phyloP scores from a whole-genome alignment of 768 basidiomycete genomes.

The Infundibulicybe gibba region DNA sequence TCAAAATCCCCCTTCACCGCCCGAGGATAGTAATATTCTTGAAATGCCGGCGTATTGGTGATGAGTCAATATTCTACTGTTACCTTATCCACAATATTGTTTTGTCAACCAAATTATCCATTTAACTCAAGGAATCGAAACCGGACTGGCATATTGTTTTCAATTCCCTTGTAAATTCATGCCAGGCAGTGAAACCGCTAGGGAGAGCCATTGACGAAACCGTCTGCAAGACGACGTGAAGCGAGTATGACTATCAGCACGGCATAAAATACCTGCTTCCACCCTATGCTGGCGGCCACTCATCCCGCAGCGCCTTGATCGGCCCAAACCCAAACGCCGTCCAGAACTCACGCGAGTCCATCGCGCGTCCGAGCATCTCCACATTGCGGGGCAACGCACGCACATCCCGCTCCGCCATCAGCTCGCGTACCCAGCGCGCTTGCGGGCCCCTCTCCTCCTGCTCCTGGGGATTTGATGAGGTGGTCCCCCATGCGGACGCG shows the following conservation, averaged over 20 bases:
- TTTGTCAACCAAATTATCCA: too few relatives aligned
- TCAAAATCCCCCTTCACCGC: too few relatives aligned
- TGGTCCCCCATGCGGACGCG: constrained; percentile 48
- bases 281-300: neutral
- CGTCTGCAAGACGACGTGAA: constrained; percentile 55
- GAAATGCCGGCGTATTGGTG: neutral
- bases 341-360: constrained; percentile 67
- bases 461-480: neutral
- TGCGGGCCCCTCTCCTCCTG: constrained; percentile 30
- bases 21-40: neutral
- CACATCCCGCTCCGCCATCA: constrained; percentile 50
- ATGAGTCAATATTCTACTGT: too few relatives aligned
- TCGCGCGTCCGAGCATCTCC: constrained; percentile 43
- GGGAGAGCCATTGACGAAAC: constrained; percentile 51
- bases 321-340: constrained; percentile 40
- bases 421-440: constrained; percentile 51
- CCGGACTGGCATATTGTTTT: too few relatives aligned
- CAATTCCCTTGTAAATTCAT: constrained; percentile 60
- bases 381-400: constrained; percentile 49
- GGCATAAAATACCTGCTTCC: constrained; percentile 49
- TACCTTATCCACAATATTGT: too few relatives aligned
- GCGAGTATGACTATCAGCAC: constrained; percentile 61
- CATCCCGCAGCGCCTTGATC: constrained; percentile 30
- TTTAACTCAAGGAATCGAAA: too few relatives aligned
- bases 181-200: constrained; percentile 48